Conservation (phyloP, 805 yeast genomes). For the Suhomyces tanzawaensis region DNA sequence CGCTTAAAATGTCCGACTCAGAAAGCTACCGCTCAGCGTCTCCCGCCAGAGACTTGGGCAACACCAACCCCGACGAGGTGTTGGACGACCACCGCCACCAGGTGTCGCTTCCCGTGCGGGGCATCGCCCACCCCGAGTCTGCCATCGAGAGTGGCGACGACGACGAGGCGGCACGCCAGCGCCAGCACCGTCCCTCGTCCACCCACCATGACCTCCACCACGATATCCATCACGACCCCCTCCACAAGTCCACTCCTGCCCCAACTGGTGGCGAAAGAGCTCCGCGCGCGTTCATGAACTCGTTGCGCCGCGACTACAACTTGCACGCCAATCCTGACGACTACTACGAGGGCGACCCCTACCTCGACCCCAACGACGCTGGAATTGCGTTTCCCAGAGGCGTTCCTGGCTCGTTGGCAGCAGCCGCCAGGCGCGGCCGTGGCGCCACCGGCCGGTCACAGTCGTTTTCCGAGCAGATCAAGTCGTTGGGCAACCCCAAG, state of each 20-base stretch:
- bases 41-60: constrained; percentile 20
- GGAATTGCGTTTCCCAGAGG: constrained; percentile 15
- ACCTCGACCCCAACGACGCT: constrained; percentile 8
- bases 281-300: constrained; percentile 10
- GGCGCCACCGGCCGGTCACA: constrained; percentile 16
- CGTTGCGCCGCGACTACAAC: constrained; percentile 19
- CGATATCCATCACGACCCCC: background rate
- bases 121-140: constrained; percentile 1
- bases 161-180: background rate
- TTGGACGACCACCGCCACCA: constrained; percentile 43
- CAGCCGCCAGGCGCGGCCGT: constrained; percentile 18
- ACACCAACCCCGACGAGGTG: constrained; percentile 29
- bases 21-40: constrained; percentile 34
- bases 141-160: constrained; percentile 10
- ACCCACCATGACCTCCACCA: background rate
- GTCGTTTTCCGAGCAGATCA: constrained; percentile 25
- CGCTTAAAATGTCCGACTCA: constrained; percentile 35
- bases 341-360: constrained; percentile 6
- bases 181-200: background rate
- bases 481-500: constrained; percentile 31
- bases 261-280: constrained; percentile 3
- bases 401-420: constrained; percentile 16
- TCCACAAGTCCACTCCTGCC: background rate
- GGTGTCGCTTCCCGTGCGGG: constrained; percentile 29
- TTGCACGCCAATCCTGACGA: constrained; percentile 18